Evolutionary conservation across 208 protist genomes (phyloP), one percentile per base, ranked within the genome.

Genomic region (Leishmania martiniquensis): DNA sequence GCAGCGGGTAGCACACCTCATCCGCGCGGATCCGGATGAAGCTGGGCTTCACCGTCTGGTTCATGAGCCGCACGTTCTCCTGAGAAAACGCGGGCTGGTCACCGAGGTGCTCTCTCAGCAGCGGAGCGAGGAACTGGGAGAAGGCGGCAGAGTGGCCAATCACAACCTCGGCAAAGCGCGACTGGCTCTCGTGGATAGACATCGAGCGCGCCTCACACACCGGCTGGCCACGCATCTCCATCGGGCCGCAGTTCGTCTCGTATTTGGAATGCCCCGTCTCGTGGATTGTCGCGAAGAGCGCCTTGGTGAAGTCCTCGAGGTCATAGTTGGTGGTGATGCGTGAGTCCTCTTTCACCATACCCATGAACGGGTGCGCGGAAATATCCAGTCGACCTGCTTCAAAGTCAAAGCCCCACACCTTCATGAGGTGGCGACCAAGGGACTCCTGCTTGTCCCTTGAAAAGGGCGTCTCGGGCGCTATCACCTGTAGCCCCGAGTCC

Each of bases 1-100:
- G 96, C 76, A 98, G 75, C 1, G 93, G 89, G 88, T 98, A 98
- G 78, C 89, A 95, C 47, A 98, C 82, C 87, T 98, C 96, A 66
- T 98, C 96, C 0, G 95, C 89, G 55, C 86, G 42, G 29, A 98
- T 88, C 55, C 96, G 93, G 70, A 98, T 98, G 54, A 84, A 87
- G 45, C 88, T 85, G 4, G 93, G 93, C 59, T 89, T 63, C 32
- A 97, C 94, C 4, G 17, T 37, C 63, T 91, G 93, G 60, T 70
- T 47, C n/a, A 88, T 12, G 25, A 70, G 39, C 32, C 73, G 78
- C 82, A 97, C 59, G 72, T 95, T 96, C 71, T 89, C 80, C 20
- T 62, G 42, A 32, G 74, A 59, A 68, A 95, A 93, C 20, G 83
- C 87, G 15, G 83, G 80, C 54, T 93, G 91, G 5, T 88, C 80